Evolutionary conservation across 1,139 yeast genomes (phyloP).

Genomic region (Blastobotrys illinoisensis): DNA sequence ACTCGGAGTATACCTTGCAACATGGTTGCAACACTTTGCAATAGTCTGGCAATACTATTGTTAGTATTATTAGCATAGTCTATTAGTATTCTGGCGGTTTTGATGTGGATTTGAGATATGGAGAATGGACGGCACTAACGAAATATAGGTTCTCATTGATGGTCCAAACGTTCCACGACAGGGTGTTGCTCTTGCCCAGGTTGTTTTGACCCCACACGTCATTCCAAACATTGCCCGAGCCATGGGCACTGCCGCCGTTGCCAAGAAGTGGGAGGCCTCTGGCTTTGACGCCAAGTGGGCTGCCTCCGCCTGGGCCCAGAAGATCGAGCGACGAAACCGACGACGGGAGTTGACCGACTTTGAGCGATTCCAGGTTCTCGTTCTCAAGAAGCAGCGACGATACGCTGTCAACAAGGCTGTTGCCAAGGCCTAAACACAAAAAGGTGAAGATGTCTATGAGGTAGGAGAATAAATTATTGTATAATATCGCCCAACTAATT

Average conservation of each 20-base stretch:
- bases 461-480: background rate
- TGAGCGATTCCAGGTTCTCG: constrained; percentile 99
- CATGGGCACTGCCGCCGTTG: constrained; percentile 76
- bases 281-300: constrained; percentile 89
- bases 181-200: constrained; percentile 78
- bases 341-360: constrained; percentile 92
- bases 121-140: background rate
- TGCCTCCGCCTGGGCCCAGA: constrained; percentile 94
- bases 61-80: too few species aligned
- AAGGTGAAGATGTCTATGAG: background rate
- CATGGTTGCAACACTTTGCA: too few species aligned
- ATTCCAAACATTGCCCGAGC: constrained; percentile 88
- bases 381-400: constrained; percentile 95
- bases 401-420: constrained; percentile 87
- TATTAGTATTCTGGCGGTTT: too few species aligned
- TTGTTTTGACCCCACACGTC: constrained; percentile 89
- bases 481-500: background rate
- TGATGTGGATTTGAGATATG: too few species aligned
- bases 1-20: too few species aligned
- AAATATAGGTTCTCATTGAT: constrained; percentile 72
- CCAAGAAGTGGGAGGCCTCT: constrained; percentile 92
- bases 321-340: constrained; percentile 89
- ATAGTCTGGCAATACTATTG: too few species aligned
- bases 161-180: constrained; percentile 97
- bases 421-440: constrained; percentile 66